A percentile compares a stretch with the other conserved stretches of the same genome.
phyloP scores from a whole-genome alignment of 306 rosid genomes.

The Hippophae tibetana region DNA sequence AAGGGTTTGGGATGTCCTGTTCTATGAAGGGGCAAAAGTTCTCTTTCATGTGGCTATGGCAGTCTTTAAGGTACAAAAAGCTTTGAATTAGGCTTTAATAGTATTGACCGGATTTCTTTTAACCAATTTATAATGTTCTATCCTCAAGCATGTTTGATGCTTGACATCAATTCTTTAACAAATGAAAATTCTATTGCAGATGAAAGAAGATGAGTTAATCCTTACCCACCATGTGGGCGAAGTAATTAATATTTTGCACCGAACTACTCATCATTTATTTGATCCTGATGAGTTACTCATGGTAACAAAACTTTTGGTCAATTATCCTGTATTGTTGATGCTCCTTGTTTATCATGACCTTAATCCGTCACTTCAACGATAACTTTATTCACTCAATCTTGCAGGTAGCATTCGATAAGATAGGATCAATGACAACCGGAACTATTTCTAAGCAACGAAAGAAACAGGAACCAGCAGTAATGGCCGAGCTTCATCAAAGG shows the following conservation, averaged over 20 bases:
- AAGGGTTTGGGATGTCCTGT: constrained; percentile 95
- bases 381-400: constrained; percentile 1
- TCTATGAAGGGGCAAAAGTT: constrained; percentile 92
- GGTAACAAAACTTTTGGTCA: constrained; percentile 25
- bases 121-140: neutral
- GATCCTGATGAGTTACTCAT: constrained; percentile 92
- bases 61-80: constrained; percentile 63
- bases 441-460: constrained; percentile 91
- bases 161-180: constrained; percentile 15
- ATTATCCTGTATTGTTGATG: neutral
- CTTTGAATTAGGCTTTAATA: constrained; percentile 6
- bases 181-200: constrained; percentile 44
- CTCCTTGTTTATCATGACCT: neutral
- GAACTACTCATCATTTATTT: constrained; percentile 80
- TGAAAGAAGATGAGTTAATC: constrained; percentile 82
- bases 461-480: constrained; percentile 94
- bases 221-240: constrained; percentile 85
- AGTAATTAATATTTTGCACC: constrained; percentile 71
- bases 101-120: neutral
- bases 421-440: constrained; percentile 88
- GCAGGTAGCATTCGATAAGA: constrained; percentile 95
- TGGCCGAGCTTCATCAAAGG: constrained; percentile 93
- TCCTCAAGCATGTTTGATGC: neutral
- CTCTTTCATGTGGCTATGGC: constrained; percentile 90
- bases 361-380: neutral